A percentile compares a stretch with the other conserved stretches of the same genome.
Conservation (phyloP, 2,329 filamentous ascomycete species). For the Venturia asperata region DNA sequence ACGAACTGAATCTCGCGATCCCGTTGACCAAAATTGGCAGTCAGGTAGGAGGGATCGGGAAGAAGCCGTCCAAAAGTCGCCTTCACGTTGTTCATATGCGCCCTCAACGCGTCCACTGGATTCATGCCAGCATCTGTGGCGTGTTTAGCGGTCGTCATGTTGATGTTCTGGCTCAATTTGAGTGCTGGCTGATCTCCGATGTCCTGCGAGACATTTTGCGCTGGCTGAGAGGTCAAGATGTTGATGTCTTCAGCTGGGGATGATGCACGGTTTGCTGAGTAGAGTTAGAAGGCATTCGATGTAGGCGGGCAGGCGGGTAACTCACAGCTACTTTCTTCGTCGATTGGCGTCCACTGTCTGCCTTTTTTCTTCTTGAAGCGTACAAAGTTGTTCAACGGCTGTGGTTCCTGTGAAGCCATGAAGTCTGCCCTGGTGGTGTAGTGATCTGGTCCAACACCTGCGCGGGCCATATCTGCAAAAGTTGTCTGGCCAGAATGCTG, state of each 20-base stretch:
- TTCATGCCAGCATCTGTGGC: not conserved
- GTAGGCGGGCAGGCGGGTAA: not conserved
- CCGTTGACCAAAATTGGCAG: conserved; percentile 27
- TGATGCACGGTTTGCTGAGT: conserved; percentile 1
- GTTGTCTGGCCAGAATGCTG: conserved; percentile 21
- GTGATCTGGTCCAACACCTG: conserved; percentile 22
- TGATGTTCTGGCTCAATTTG: not conserved
- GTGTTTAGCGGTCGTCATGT: not conserved
- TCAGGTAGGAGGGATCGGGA: conserved; percentile 36
- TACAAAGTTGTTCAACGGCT: conserved; percentile 23
- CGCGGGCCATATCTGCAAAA: conserved; percentile 30
- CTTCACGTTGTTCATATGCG: conserved; percentile 27
- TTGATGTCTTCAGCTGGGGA: not conserved
- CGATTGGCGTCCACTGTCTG: conserved; percentile 14
- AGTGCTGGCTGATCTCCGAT: not conserved
- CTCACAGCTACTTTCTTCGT: conserved; percentile 11
- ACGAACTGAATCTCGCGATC: conserved; percentile 41
- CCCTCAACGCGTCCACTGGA: conserved; percentile 15
- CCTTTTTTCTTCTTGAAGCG: conserved; percentile 15
- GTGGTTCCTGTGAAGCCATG: conserved; percentile 22
- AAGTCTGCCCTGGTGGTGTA: conserved; percentile 20
- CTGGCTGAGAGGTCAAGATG: not conserved
- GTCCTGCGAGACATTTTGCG: not conserved
- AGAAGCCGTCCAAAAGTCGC: conserved; percentile 37
- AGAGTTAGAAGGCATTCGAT: not conserved